Evolutionary conservation across 164 flowering plant genomes (phyloP).

Genomic region (Houttuynia cordata): DNA sequence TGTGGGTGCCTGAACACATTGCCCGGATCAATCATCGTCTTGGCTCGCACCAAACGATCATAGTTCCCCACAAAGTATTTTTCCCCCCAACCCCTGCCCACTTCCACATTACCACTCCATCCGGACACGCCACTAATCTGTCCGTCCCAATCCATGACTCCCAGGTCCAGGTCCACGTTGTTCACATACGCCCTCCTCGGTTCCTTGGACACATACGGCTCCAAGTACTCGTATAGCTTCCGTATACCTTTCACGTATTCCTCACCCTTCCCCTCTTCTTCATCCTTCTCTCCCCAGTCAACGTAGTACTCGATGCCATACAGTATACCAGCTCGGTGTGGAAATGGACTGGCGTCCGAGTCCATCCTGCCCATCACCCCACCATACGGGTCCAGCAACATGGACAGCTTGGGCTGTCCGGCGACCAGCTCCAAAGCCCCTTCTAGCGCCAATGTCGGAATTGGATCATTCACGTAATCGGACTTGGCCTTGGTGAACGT

Average conservation of each 20-base stretch:
- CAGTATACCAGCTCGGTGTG: constrained; percentile 17
- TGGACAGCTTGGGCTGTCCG: constrained; percentile 11
- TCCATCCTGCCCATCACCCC: constrained; percentile 10
- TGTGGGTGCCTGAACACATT: constrained; percentile 40
- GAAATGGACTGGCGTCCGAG: constrained; percentile 12
- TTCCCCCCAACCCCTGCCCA: constrained; percentile 44
- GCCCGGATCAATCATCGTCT: constrained; percentile 33
- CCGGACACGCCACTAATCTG: not conserved
- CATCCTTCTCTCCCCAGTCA: constrained; percentile 9
- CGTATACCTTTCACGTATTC: constrained; percentile 7
- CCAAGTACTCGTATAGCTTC: constrained; percentile 5
- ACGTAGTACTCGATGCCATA: constrained; percentile 18
- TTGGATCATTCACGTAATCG: constrained; percentile 11
- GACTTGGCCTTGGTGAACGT: constrained; percentile 19
- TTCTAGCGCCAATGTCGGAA: constrained; percentile 6
- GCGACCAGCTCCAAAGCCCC: constrained; percentile 4
- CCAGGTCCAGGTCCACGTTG: constrained; percentile 14
- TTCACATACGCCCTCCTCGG: constrained; percentile 15
- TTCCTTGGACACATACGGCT: constrained; percentile 2
- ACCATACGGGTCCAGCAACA: constrained; percentile 19
- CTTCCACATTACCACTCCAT: constrained; percentile 9
- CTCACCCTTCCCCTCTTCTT: not conserved
- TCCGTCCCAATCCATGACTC: constrained; percentile 6
- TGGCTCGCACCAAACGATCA: constrained; percentile 37
- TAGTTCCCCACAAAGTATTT: constrained; percentile 44